Evolutionary conservation across 306 rosid species (phyloP).

Genomic region (Mimosa pudica): DNA sequence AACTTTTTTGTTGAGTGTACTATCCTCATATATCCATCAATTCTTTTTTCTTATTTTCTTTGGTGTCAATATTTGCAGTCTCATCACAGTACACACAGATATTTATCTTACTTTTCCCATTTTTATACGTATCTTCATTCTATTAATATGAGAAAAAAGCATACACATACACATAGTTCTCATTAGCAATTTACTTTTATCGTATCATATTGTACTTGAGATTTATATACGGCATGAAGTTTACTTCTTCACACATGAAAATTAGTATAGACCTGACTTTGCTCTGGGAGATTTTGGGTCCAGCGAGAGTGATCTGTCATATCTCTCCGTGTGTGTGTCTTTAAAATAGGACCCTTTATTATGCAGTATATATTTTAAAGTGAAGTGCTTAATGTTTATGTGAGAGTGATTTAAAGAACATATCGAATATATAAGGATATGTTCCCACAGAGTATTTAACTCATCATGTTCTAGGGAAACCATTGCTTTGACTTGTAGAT

Average conservation of each 20-base stretch:
- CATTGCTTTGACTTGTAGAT: not conserved
- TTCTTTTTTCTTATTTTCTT: conserved; percentile 33
- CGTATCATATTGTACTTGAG: not conserved
- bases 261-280: not conserved
- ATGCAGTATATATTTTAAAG: not conserved
- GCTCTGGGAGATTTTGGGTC: not conserved
- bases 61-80: not conserved
- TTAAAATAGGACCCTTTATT: conserved; percentile 17
- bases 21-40: not conserved
- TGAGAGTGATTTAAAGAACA: conserved; percentile 21
- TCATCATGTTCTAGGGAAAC: conserved; percentile 2
- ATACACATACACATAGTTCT: not conserved
- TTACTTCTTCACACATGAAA: conserved; percentile 10
- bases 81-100: not conserved
- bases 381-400: not conserved
- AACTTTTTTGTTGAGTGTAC: conserved; percentile 32
- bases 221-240: not conserved
- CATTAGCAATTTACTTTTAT: conserved; percentile 16
- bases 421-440: not conserved
- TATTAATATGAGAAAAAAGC: not conserved
- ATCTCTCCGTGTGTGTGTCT: not conserved
- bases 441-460: not conserved
- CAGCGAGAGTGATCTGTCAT: not conserved
- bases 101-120: not conserved
- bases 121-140: conserved; percentile 1